Evolutionary conservation across 78 protist species (phyloP), one percentile per base, ranked within the genome.

Genomic region (Dictyostelium firmibasis): DNA sequence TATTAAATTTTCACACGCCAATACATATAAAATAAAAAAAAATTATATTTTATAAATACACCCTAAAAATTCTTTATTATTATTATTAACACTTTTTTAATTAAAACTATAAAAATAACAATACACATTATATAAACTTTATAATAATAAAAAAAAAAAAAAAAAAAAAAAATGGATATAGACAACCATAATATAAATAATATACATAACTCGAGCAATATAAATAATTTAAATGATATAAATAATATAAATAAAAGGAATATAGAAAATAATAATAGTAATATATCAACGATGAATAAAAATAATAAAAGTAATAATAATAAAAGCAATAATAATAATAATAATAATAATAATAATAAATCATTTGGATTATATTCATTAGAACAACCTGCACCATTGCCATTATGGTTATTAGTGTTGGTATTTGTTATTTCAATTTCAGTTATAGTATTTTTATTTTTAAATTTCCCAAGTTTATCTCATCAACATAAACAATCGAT

Each of bases 381-480:
- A 43, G 53, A 53, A 31, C 64, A 81, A 81, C 23, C 47, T 11
- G 77, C 64, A 64, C 93, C 93, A 47, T 31, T 88, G 23, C 93
- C 93, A 9, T 6, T 88, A 29, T 88, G 85, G 36, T 1, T 88
- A 27, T 44, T 88, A 38, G 23, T 88, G 2, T 1, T 79, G 4
- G 18, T 88, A 14, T 88, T 88, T 88, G 27, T 11, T 43, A 50
- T 88, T 20, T 70, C 93, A 44, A 38, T 88, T 7, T 6, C 93
- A 4, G 29, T 38, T 43, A 88, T 88, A 16, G 25, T 79, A 62
- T 77, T 88, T 64, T 69, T 88, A 77, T 77, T 88, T 64, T 44
- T 88, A 29, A 88, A 88, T 7, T 88, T 88, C 53, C 93, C 93
- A 67, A 79, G 82, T 79, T 43, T 88, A 44, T 74, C 83, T 44